Percentiles rank a stretch among this genome's conserved stretches.
phyloP scores from a whole-genome alignment of 148 eudicot genomes.

The Rhododendron henanense region DNA sequence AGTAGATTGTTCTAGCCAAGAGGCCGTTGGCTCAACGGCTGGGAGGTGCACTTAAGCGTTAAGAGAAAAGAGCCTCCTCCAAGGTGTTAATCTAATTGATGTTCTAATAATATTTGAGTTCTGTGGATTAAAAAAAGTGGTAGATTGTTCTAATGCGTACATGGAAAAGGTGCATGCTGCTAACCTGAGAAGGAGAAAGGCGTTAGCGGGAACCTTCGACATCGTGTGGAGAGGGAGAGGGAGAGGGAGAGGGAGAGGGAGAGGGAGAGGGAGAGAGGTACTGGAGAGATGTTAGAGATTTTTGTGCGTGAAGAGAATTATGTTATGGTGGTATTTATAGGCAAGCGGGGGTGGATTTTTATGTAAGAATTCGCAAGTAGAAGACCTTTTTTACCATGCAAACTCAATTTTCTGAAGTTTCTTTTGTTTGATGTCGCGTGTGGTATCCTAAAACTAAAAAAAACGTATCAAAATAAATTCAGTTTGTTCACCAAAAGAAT shows the following conservation, averaged over 20 bases:
- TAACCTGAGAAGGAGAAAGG: conserved; percentile 9
- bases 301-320: not conserved
- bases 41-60: too few relatives aligned
- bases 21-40: too few relatives aligned
- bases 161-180: not conserved
- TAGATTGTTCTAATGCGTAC: not conserved
- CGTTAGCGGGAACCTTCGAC: conserved; percentile 8
- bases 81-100: not conserved
- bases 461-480: too few relatives aligned
- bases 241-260: not conserved
- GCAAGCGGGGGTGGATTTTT: not conserved
- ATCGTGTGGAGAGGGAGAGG: not conserved
- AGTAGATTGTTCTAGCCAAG: not conserved
- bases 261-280: not conserved
- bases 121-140: not conserved
- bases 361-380: not conserved
- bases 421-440: not conserved
- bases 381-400: not conserved
- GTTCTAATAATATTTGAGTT: too few relatives aligned
- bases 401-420: not conserved
- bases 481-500: not conserved
- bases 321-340: not conserved
- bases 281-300: not conserved
- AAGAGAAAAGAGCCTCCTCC: not conserved
- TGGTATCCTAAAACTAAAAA: not conserved